Evolutionary conservation across 345 rosid species (phyloP).

Genomic region (Eucalyptus grandis): DNA sequence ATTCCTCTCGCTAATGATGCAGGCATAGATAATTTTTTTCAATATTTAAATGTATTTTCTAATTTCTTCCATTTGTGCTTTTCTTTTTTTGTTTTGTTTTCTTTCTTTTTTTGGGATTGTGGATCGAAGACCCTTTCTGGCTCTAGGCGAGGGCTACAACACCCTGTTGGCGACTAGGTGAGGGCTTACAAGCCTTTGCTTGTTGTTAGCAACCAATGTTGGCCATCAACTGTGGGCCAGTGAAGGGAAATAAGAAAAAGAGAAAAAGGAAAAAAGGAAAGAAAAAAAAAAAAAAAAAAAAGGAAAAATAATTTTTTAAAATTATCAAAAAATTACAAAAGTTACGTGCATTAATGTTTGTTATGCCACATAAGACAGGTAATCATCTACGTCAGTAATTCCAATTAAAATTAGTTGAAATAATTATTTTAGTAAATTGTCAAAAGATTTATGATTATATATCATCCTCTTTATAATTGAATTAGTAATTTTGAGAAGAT

Average conservation of each 20-base stretch:
- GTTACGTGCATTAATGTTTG: accelerated
- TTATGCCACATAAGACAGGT: accelerated
- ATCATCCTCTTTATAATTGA: too few relatives aligned
- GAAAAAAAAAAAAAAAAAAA: accelerated
- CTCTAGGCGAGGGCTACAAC: not conserved
- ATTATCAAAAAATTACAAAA: not conserved
- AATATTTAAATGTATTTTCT: not conserved
- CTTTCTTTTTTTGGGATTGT: not conserved
- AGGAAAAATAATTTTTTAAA: accelerated
- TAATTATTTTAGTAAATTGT: not conserved
- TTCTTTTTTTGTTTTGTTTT: not conserved
- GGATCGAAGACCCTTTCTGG: accelerated
- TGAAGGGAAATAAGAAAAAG: not conserved
- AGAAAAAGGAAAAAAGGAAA: accelerated
- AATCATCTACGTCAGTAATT: accelerated
- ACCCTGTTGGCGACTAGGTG: not conserved
- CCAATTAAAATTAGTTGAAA: accelerated
- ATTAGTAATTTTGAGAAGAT: too few relatives aligned
- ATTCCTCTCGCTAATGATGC: accelerated
- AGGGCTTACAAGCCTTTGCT: accelerated
- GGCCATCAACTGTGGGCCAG: accelerated
- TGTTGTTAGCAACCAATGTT: accelerated
- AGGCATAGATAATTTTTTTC: not conserved
- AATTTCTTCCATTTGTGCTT: not conserved
- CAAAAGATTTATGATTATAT: not conserved